These are phyloP conservation scores for Jimgerdemannia lactiflua DNA, from an alignment of 192 early-diverging fungal genomes.

Conservation along the genomic window DNA sequence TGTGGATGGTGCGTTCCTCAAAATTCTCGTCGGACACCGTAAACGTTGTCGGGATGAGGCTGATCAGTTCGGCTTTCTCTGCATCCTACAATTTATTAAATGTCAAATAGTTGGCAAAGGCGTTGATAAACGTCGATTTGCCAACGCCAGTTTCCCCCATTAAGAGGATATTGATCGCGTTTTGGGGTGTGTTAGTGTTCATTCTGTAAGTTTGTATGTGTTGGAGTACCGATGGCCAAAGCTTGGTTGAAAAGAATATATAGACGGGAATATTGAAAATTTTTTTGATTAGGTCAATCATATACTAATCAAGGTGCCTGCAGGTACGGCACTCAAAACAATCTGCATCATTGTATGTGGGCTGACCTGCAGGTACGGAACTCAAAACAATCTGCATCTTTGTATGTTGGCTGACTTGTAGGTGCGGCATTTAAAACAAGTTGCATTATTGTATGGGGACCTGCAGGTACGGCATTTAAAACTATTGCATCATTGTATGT, in stretches of 20 bases:
- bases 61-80: constrained; percentile 16
- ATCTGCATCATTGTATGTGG: too few relatives aligned
- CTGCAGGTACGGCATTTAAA: too few relatives aligned
- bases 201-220: too few relatives aligned
- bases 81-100: constrained; percentile 21
- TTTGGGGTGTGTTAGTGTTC: not conserved
- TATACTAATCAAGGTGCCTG: too few relatives aligned
- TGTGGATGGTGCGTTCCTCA: constrained; percentile 11
- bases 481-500: too few relatives aligned
- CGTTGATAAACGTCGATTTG: constrained; percentile 33
- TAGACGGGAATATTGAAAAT: not conserved
- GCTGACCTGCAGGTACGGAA: too few relatives aligned
- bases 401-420: too few relatives aligned
- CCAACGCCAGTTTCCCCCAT: constrained; percentile 28
- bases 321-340: too few relatives aligned
- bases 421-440: too few relatives aligned
- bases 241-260: not conserved
- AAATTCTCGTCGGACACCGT: constrained; percentile 10
- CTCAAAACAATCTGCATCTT: too few relatives aligned
- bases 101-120: constrained; percentile 26
- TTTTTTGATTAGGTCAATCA: not conserved
- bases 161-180: constrained; percentile 10
- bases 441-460: too few relatives aligned
- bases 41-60: constrained; percentile 21
- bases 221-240: too few relatives aligned